Evolutionary conservation across 2,329 filamentous ascomycete genomes (phyloP).

Genomic region (Colletotrichum kahawae): DNA sequence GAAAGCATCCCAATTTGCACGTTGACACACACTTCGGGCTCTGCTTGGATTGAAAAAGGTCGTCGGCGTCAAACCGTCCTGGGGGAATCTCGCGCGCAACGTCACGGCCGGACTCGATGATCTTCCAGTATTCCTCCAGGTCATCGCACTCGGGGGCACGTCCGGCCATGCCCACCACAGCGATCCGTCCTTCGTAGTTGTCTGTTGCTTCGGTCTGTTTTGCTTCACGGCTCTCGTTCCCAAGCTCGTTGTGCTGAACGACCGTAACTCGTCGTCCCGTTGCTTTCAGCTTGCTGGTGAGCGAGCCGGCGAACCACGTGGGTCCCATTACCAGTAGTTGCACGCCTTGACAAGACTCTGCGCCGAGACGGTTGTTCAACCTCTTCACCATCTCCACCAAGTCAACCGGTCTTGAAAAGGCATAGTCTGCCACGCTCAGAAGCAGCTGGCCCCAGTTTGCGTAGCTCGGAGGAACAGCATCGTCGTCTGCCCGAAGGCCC

Average conservation of each 20-base stretch:
- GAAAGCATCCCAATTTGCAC: conserved; percentile 9
- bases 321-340: neutral
- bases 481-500: neutral
- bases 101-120: neutral
- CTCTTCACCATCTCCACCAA: neutral
- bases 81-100: neutral
- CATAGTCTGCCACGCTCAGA: neutral
- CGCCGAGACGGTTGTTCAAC: neutral
- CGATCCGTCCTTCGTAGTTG: neutral
- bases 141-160: neutral
- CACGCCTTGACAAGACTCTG: neutral
- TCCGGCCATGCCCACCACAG: neutral
- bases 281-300: neutral
- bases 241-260: neutral
- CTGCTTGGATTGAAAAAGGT: neutral
- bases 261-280: neutral
- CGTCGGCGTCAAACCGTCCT: neutral
- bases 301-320: neutral
- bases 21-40: neutral
- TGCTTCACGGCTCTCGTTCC: neutral
- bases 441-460: neutral
- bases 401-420: neutral
- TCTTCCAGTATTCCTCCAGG: neutral
- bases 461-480: neutral
- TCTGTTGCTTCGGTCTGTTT: neutral